Base-by-base conservation (phyloP, 768 basidiomycete genomes). In the Tricholoma furcatifolium region DNA sequence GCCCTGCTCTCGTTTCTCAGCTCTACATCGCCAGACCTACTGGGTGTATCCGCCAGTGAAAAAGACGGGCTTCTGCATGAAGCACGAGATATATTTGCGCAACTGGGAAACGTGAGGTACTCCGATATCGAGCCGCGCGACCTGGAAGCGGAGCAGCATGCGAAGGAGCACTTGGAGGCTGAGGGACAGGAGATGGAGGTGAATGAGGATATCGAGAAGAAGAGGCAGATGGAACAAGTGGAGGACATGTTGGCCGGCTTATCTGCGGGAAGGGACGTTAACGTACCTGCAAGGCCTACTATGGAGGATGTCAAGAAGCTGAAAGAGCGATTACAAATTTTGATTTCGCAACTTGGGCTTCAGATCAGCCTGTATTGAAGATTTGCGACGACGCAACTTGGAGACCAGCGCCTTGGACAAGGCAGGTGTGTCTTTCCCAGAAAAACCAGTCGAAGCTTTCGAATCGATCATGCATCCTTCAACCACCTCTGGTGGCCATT, bases 111-210 rank as follows among this genome's bases (percentile, higher is more conserved):
- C 6, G 70, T 96, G 30, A 80, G 79, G 6, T 83, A 91, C 58
- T 76, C 80, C 8, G 88, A 92, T 53, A 78, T 96, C 43, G 82
- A 79, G 12, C 90, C 91, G 2, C 76, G 75, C 20, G 92, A 96
- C 70, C 53, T 82, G 8, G 86, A 95, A 60, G 88, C 92, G 0
- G 84, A 89, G 60, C 78, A 74, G 47, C 94, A 96, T 66, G 87
- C 86, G 20, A 73, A 73, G 42, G 81, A 87, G 53, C 87, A 90
- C 62, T 66, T 85, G 10, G 77, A 77, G 43, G 53, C 62, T n/a
- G 74, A 74, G 55, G 67, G 64, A 18, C 59, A 67, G 6, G 70
- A 62, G 18, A 61, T 73, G 55, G 70, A 71, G 17, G 64, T 68
- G 18, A 68, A 67, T 47, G 75, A 80, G 44, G 77, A 78, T 52